These are phyloP conservation scores for Grifola frondosa DNA, from an alignment of 1,284 basidiomycete genomes.

Conservation along the genomic window DNA sequence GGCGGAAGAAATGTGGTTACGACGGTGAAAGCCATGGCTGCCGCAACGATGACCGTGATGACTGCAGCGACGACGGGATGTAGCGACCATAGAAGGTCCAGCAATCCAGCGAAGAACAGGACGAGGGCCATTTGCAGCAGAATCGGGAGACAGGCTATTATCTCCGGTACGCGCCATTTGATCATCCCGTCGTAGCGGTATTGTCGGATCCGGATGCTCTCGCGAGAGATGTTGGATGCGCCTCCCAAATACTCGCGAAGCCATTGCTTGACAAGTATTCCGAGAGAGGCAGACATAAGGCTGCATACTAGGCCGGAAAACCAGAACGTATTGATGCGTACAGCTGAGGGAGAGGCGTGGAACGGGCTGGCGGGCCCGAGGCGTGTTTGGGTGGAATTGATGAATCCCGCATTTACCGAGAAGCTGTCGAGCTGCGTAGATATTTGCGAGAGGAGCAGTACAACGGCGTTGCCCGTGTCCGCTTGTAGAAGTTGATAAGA, in stretches of 20 bases:
- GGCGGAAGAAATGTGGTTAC: constrained; percentile 12
- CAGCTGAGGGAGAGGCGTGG: constrained; percentile 5
- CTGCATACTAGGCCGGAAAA: constrained; percentile 18
- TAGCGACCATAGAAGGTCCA: constrained; percentile 17
- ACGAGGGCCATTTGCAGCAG: constrained; percentile 16
- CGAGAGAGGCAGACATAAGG: constrained; percentile 14
- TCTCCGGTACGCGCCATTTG: constrained; percentile 14
- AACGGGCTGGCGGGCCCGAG: constrained; percentile 1
- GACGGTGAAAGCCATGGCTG: constrained; percentile 4
- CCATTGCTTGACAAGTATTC: constrained; percentile 19
- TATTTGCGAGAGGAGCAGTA: constrained; percentile 14
- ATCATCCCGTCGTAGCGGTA: constrained; percentile 14
- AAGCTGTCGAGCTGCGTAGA: constrained; percentile 14
- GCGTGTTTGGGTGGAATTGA: constrained; percentile 8
- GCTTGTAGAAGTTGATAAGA: constrained; percentile 15
- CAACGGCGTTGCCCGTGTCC: constrained; percentile 13
- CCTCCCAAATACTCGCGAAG: constrained; percentile 18
- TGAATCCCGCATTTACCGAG: constrained; percentile 8
- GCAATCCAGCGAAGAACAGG: constrained; percentile 18
- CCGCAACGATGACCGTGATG: constrained; percentile 10
- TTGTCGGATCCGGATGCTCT: constrained; percentile 17
- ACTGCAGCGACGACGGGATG: constrained; percentile 11
- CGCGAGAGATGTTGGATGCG: constrained; percentile 14
- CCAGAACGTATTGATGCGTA: constrained; percentile 16
- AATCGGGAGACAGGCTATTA: constrained; percentile 17